Percentiles rank a stretch among this genome's conserved stretches.
Evolutionary conservation across 2,329 filamentous ascomycete genomes (phyloP).

Genomic region (Clarireedia homoeocarpa): DNA sequence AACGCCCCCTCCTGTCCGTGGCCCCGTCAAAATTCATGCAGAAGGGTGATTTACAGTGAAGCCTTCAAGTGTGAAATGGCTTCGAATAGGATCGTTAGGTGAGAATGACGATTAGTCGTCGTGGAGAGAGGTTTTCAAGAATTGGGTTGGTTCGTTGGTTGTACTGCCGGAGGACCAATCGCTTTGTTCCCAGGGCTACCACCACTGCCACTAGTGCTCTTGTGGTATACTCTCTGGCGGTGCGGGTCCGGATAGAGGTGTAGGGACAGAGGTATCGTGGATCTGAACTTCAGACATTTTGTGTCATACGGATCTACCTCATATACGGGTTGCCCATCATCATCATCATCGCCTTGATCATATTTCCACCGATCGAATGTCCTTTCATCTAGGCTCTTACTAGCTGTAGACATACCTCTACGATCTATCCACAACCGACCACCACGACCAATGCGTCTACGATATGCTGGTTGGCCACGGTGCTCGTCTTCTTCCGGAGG

Average conservation of each 20-base stretch:
- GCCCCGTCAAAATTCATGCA: constrained; percentile 19
- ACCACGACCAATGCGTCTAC: constrained; percentile 75
- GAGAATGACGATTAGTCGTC: constrained; percentile 8
- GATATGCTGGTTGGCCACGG: constrained; percentile 53
- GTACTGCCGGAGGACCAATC: constrained; percentile 13
- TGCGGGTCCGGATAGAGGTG: constrained; percentile 23
- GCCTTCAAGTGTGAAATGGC: constrained; percentile 5
- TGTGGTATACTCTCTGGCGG: constrained; percentile 14
- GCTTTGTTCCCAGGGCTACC: constrained; percentile 20
- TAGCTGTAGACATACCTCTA: constrained; percentile 52
- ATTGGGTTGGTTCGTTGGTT: constrained; percentile 13
- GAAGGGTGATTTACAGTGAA: constrained; percentile 22
- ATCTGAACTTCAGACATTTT: constrained; percentile 50
- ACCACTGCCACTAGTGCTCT: constrained; percentile 9
- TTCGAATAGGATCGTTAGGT: neutral
- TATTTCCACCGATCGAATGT: constrained; percentile 73
- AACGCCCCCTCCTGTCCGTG: constrained; percentile 23
- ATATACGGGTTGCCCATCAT: constrained; percentile 67
- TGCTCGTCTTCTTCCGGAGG: constrained; percentile 27
- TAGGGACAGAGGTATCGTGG: constrained; percentile 31
- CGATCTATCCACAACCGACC: constrained; percentile 86
- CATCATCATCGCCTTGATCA: constrained; percentile 79
- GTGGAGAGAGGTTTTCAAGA: constrained; percentile 17
- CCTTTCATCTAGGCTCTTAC: constrained; percentile 38
- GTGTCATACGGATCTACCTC: constrained; percentile 65